Base-by-base conservation (phyloP, 2,329 filamentous ascomycete species). In the Calonectria fujianensis region DNA sequence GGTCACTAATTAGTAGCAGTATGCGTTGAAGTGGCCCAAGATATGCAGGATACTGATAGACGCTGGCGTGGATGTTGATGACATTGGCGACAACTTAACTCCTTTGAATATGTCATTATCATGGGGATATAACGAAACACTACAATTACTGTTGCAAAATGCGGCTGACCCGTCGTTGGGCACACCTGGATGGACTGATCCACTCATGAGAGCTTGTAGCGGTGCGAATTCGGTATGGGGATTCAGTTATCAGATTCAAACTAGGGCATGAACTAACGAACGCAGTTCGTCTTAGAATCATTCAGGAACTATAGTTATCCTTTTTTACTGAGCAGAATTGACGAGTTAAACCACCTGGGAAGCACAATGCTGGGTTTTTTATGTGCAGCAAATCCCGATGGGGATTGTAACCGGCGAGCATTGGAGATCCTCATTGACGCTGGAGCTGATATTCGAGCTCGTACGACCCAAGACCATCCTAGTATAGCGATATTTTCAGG, bases 131-230 rank as follows among this genome's bases (percentile, higher is more conserved):
- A 2, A 3, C 5, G 4, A 16, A 41, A 14, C 18, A 18, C 18
- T 41, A 16, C 24, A 5, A 41, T 18, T 41, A 9, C 39, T 41
- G 4, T 18, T 45, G 13, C 3, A 45, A 6, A 45, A 45, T 45
- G 9, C 9, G 41, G 41, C 41, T 20, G 41, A 45, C 8, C 41
- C 41, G n/a, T n/a, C n/a, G 20, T 3, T 45, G 3, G 13, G 6
- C 1, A 8, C 6, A 3, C 6, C 1, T 7, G 1, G 2, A 1
- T 45, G 41, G 41, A 6, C 5, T 20, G 2, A 1, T n/a, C 41
- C 41, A 8, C 24, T 24, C 24, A 20, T 45, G 18, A 7, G 1
- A n/a, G 18, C 18, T 20, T 45, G 41, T 7, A n/a, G 2, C 8
- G 1, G 2, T 7, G 41, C 4, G 4, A 8, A n/a, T 45, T 8